Conservation (phyloP, 164 flowering plant genomes). For the Vitis riparia region DNA sequence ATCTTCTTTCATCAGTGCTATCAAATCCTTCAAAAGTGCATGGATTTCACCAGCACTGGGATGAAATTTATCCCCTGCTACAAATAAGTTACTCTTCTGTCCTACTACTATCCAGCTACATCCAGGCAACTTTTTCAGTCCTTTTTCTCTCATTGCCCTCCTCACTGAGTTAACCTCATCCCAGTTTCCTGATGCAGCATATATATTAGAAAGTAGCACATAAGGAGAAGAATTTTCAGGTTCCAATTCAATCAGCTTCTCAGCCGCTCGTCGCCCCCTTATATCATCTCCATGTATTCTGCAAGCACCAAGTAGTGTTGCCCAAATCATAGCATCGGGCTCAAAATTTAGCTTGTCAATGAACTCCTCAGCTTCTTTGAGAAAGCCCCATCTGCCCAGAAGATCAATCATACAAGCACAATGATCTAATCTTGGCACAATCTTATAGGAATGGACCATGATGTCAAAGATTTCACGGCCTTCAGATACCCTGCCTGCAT, state of each 20-base stretch:
- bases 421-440: constrained; percentile 72
- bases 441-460: constrained; percentile 48
- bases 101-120: constrained; percentile 77
- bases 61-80: constrained; percentile 73
- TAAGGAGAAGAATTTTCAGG: constrained; percentile 77
- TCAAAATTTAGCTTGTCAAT: constrained; percentile 42
- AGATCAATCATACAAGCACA: constrained; percentile 89
- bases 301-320: constrained; percentile 75
- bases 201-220: constrained; percentile 71
- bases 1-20: constrained; percentile 42
- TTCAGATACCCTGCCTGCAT: constrained; percentile 68
- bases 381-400: constrained; percentile 78
- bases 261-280: constrained; percentile 62
- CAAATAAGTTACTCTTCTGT: constrained; percentile 52
- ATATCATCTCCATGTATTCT: constrained; percentile 71
- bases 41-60: constrained; percentile 44
- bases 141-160: constrained; percentile 64
- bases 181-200: constrained; percentile 82
- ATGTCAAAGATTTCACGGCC: constrained; percentile 58
- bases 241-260: constrained; percentile 70
- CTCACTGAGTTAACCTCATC: constrained; percentile 59
- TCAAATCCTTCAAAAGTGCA: constrained; percentile 45
- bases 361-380: constrained; percentile 75
- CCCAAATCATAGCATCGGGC: constrained; percentile 76
- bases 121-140: constrained; percentile 72